A percentile compares a stretch with the other conserved stretches of the same genome.
These are phyloP conservation scores for Russula brevipes DNA, from an alignment of 768 basidiomycete genomes.

Conservation along the genomic window DNA sequence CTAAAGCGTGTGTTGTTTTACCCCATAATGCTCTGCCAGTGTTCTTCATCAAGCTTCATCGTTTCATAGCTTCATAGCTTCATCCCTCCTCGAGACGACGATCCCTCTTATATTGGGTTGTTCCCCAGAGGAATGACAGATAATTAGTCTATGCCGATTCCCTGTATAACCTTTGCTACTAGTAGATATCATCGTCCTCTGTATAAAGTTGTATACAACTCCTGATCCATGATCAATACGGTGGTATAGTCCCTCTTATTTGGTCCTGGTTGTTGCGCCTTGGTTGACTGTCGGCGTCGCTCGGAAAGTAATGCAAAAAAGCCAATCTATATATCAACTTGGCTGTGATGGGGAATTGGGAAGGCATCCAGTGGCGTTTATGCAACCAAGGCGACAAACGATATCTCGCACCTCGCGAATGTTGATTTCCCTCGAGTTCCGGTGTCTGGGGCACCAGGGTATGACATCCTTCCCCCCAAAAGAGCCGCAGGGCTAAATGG, in stretches of 20 bases:
- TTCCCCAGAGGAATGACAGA: conserved; percentile 12
- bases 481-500: neutral
- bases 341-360: no score
- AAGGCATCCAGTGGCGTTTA: no score
- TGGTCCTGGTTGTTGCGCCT: neutral
- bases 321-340: no score
- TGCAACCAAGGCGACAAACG: no score
- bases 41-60: neutral
- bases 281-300: no score
- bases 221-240: neutral
- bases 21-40: neutral
- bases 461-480: no score
- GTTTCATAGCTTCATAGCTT: no score
- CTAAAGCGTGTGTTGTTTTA: neutral
- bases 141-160: conserved; percentile 2
- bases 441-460: no score
- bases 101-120: conserved; percentile 1
- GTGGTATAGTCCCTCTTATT: neutral
- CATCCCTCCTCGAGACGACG: neutral
- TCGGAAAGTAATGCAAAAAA: no score
- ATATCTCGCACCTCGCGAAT: no score
- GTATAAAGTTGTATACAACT: neutral
- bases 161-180: neutral
- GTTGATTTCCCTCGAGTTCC: no score
- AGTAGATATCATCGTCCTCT: neutral